Base-by-base conservation (phyloP, 2,329 filamentous ascomycete genomes). In the Phyllosticta capitalensis region DNA sequence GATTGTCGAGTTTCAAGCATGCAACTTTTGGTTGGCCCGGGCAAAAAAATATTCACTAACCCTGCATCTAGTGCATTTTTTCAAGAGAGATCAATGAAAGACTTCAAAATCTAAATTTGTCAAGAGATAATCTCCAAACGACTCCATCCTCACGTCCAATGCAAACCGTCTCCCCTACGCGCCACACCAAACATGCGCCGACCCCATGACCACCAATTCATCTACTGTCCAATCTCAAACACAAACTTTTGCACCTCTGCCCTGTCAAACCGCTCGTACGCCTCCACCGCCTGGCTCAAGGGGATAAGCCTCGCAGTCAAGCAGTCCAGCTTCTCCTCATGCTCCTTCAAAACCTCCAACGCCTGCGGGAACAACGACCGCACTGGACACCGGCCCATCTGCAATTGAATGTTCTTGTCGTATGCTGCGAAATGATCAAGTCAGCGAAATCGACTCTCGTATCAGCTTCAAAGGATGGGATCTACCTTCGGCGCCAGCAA, bases 191-290 rank as follows among this genome's bases (percentile, higher is more conserved):
- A 45, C 14, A 45, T 45, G 38, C 38, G 17, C 38, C 38, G n/a
- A 45, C 38, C 24, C 7, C 24, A 26, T 26, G 24, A 3, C 24
- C 24, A 26, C 12, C 51, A 3, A 12, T 1, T 10, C 24, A 26
- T 26, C 45, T 67, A 74, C 66, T 74, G 69, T 54, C 69, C 67
- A 28, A 74, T 74, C 64, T 77, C 75, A 63, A 81, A 81, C 12
- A 80, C 74, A 38, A 80, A 75, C 69, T 81, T 81, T 63, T 79
- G 78, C 51, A 75, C 77, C 71, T 81, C 76, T 72, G 77, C 76
- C 68, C 75, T 75, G 66, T 81, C 76, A 65, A 81, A 81, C 21
- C 79, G 66, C 54, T 78, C 75, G 62, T 81, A 81, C 5, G 77
- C 79, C 67, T 79, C 76, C 54, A 79, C 73, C 12, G 79, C 79